Evolutionary conservation across 495 filamentous ascomycete species (phyloP).

Genomic region (Delitschia confertaspora): DNA sequence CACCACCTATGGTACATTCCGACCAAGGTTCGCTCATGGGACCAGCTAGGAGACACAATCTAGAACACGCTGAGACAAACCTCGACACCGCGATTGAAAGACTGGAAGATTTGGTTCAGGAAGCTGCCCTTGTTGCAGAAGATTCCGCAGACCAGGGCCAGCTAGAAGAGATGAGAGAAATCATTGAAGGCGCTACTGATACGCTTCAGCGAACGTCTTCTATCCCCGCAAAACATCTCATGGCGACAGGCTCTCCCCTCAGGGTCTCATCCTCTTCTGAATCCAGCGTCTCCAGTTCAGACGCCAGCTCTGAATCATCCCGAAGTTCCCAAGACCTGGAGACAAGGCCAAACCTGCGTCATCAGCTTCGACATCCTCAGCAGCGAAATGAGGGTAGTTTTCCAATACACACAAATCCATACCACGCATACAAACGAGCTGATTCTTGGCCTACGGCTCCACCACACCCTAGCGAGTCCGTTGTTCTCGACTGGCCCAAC

Average conservation of each 20-base stretch:
- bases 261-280: conserved; percentile 12
- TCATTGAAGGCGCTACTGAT: conserved; percentile 30
- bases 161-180: conserved; percentile 27
- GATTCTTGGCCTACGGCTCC: background rate
- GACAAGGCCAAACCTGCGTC: background rate
- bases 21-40: conserved; percentile 3
- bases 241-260: conserved; percentile 9
- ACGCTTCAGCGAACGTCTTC: conserved; percentile 24
- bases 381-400: too few relatives aligned
- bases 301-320: background rate
- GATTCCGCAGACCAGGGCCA: conserved; percentile 22
- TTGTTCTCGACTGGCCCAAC: conserved; percentile 22
- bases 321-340: background rate
- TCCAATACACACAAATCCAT: too few relatives aligned
- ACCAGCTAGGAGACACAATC: conserved; percentile 1
- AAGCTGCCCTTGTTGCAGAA: conserved; percentile 29
- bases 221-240: conserved; percentile 8
- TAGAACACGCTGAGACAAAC: background rate
- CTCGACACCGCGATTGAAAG: conserved; percentile 25
- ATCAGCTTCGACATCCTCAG: background rate
- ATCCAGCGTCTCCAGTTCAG: conserved; percentile 3
- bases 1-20: background rate
- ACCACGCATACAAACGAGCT: too few relatives aligned
- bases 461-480: background rate
- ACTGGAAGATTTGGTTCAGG: conserved; percentile 31